Conservation (phyloP, 805 yeast species). For the Hanseniaspora meyeri region DNA sequence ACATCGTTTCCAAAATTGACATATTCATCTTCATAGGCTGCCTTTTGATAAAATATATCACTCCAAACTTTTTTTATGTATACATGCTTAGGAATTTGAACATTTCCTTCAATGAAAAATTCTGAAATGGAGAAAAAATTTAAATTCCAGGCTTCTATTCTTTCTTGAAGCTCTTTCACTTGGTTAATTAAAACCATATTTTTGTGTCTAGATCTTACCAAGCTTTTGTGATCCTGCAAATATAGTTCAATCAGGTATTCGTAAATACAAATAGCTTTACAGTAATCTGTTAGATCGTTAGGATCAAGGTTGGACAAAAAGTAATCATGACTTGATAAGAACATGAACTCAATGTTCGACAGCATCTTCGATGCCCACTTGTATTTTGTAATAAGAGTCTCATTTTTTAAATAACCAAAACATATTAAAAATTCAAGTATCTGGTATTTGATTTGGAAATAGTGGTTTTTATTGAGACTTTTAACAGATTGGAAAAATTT, state of each 20-base stretch:
- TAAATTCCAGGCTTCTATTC: constrained; percentile 39
- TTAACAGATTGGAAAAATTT: constrained; percentile 25
- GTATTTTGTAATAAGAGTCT: constrained; percentile 27
- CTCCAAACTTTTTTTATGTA: constrained; percentile 39
- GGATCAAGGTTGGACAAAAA: constrained; percentile 18
- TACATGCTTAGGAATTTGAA: constrained; percentile 13
- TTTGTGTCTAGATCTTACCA: constrained; percentile 26
- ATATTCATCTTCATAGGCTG: constrained; percentile 29
- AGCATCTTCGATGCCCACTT: constrained; percentile 31
- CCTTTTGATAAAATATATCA: constrained; percentile 34
- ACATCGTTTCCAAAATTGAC: constrained; percentile 23
- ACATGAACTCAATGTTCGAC: constrained; percentile 25
- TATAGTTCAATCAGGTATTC: constrained; percentile 38
- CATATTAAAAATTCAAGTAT: constrained; percentile 23
- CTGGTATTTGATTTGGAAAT: constrained; percentile 30
- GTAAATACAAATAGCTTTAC: constrained; percentile 28
- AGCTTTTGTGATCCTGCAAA: constrained; percentile 27
- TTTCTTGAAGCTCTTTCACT: constrained; percentile 32
- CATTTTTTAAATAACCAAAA: constrained; percentile 10
- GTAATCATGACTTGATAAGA: constrained; percentile 24
- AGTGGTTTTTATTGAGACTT: constrained; percentile 22
- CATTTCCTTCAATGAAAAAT: constrained; percentile 11
- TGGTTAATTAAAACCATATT: constrained; percentile 30
- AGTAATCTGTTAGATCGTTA: constrained; percentile 14
- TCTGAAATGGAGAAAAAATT: constrained; percentile 24